Evolutionary conservation across 768 basidiomycete species (phyloP).

Genomic region (Leccinum olivaceopallidum): DNA sequence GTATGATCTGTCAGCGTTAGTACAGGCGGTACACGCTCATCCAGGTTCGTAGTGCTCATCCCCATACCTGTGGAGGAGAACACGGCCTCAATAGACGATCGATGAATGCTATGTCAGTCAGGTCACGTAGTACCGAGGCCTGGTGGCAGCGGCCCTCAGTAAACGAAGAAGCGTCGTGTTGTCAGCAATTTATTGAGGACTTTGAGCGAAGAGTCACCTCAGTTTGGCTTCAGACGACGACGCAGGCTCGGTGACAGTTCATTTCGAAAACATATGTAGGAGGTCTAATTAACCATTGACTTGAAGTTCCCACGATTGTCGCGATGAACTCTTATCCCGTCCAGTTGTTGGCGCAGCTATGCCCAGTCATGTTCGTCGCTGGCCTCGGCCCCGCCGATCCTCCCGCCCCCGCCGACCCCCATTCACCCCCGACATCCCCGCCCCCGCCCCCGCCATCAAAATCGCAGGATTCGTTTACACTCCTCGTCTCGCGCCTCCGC

Average conservation of each 20-base stretch:
- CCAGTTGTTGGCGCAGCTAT: conserved; percentile 85
- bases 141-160: no score
- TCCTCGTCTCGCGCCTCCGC: conserved; percentile 62
- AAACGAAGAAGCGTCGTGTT: no score
- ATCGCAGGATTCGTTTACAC: conserved; percentile 23
- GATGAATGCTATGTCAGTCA: no score
- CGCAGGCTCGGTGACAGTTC: no score
- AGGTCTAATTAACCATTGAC: no score
- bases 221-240: no score
- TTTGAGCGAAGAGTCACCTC: no score
- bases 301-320: conserved; percentile 8
- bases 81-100: neutral
- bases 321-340: conserved; percentile 91
- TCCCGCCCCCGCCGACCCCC: neutral
- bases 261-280: no score
- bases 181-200: no score
- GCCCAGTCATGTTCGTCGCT: conserved; percentile 93
- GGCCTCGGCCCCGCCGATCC: conserved; percentile 48
- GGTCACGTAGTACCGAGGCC: no score
- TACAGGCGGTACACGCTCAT: neutral
- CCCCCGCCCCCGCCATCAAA: conserved; percentile 30
- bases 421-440: neutral
- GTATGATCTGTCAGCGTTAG: neutral
- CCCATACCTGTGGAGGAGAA: neutral
- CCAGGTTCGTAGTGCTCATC: neutral